A percentile compares a stretch with the other conserved stretches of the same genome.
Conservation (phyloP, 176 grass and related monocot species). For the Bolboschoenus planiculmis region DNA sequence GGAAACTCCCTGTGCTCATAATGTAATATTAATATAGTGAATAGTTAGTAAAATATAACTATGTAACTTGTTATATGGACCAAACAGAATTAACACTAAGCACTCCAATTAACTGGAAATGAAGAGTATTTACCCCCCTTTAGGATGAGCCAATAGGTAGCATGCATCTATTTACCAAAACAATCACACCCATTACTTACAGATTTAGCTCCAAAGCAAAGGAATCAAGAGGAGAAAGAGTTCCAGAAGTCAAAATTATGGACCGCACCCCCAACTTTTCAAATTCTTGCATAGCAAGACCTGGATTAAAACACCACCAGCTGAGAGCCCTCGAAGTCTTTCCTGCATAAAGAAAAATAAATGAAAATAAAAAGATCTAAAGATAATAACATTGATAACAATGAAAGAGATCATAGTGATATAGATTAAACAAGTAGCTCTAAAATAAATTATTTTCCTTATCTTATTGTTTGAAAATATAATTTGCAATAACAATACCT, state of each 20-base stretch:
- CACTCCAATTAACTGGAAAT: not conserved
- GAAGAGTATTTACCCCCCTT: not conserved
- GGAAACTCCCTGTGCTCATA: constrained; percentile 71
- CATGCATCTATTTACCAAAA: not conserved
- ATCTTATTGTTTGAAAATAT: not conserved
- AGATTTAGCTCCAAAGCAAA: constrained; percentile 93
- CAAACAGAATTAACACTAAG: constrained; percentile 9
- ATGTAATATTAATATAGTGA: constrained; percentile 20
- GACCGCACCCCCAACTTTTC: constrained; percentile 68
- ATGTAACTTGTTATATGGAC: not conserved
- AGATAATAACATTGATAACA: not conserved
- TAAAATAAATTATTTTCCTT: constrained; percentile 8
- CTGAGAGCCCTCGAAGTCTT: constrained; percentile 78
- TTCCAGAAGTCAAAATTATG: constrained; percentile 97
- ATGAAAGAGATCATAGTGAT: not conserved
- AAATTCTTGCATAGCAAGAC: constrained; percentile 93
- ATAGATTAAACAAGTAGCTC: not conserved
- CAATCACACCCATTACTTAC: constrained; percentile 33
- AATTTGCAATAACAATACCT: constrained; percentile 37
- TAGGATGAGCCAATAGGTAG: not conserved
- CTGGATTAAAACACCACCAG: constrained; percentile 99
- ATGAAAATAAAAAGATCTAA: not conserved
- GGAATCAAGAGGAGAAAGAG: constrained; percentile 88
- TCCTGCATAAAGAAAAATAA: constrained; percentile 38
- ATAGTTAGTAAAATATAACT: constrained; percentile 17